Percentiles rank a stretch among this genome's conserved stretches.
Conservation (phyloP, 768 basidiomycete species). For the Leucosporidium creatinivorum region DNA sequence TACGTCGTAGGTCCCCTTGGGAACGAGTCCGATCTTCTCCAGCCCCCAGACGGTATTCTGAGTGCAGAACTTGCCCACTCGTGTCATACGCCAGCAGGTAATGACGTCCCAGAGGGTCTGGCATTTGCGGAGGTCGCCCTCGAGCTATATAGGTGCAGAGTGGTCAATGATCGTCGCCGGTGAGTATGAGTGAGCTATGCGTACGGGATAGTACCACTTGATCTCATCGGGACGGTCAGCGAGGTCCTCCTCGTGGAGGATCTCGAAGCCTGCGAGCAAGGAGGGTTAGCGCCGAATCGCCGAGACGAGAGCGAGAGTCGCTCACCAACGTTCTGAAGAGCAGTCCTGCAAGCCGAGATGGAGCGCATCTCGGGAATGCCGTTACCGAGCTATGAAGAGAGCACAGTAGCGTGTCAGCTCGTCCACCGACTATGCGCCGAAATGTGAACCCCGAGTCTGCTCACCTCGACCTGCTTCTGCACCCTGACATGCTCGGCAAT, state of each 20-base stretch:
- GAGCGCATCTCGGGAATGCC: constrained; percentile 97
- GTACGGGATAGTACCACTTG: constrained; percentile 85
- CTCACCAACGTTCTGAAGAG: constrained; percentile 61
- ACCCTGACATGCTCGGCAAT: constrained; percentile 55
- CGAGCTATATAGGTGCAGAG: too few relatives aligned
- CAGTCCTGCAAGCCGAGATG: constrained; percentile 60
- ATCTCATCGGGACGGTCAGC: constrained; percentile 65
- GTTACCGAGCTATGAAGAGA: constrained; percentile 84
- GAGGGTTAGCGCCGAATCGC: too few relatives aligned
- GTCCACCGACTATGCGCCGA: too few relatives aligned
- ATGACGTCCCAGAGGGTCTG: too few relatives aligned
- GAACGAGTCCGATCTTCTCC: constrained; percentile 70
- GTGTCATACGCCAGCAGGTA: background rate
- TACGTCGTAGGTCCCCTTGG: constrained; percentile 85
- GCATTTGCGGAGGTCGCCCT: too few relatives aligned
- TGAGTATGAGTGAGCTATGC: too few relatives aligned
- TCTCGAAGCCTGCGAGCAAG: constrained; percentile 49
- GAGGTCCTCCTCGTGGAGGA: constrained; percentile 88
- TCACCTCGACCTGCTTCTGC: constrained; percentile 56
- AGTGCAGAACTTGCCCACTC: background rate
- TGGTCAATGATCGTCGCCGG: too few relatives aligned
- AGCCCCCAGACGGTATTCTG: constrained; percentile 51
- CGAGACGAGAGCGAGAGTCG: too few relatives aligned
- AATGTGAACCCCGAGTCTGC: too few relatives aligned
- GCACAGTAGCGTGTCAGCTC: constrained; percentile 37